phyloP scores from a whole-genome alignment of 2,329 filamentous ascomycete genomes.

The Sclerotinia borealis region DNA sequence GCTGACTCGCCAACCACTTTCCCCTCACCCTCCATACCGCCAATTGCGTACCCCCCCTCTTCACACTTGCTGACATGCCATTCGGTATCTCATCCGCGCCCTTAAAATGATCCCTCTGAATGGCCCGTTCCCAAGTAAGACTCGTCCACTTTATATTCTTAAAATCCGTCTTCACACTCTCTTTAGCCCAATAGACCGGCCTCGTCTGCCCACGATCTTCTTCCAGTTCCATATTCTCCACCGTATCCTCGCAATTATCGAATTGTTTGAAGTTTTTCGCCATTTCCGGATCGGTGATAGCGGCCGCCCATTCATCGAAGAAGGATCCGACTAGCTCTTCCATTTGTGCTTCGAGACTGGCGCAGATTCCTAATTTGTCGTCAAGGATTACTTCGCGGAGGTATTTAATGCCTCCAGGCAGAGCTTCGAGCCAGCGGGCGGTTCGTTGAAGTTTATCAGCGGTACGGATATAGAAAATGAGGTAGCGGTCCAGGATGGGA shows the following conservation, averaged over 20 bases:
- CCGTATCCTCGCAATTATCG: conserved; percentile 68
- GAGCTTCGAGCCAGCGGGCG: conserved; percentile 77
- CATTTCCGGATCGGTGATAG: conserved; percentile 61
- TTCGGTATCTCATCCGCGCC: conserved; percentile 57
- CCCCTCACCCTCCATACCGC: conserved; percentile 80
- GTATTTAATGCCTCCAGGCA: conserved; percentile 80
- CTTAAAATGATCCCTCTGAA: conserved; percentile 64
- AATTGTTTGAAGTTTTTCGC: conserved; percentile 74
- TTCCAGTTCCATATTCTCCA: conserved; percentile 64
- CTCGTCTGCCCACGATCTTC: conserved; percentile 63
- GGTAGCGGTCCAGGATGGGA: conserved; percentile 78
- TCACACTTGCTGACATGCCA: conserved; percentile 70
- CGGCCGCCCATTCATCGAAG: conserved; percentile 91
- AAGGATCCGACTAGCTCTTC: conserved; percentile 73
- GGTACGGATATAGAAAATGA: conserved; percentile 91
- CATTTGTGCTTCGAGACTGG: conserved; percentile 83
- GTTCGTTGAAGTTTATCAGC: conserved; percentile 87
- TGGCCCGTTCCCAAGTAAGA: conserved; percentile 73
- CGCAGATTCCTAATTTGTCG: conserved; percentile 80
- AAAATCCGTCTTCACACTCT: conserved; percentile 65
- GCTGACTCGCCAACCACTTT: conserved; percentile 77
- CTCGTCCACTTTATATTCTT: conserved; percentile 58
- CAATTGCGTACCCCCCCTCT: conserved; percentile 82
- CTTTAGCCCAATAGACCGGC: conserved; percentile 72
- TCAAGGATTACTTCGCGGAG: conserved; percentile 76